Conservation (phyloP, 148 eudicot species). For the Amaranthus palmeri region DNA sequence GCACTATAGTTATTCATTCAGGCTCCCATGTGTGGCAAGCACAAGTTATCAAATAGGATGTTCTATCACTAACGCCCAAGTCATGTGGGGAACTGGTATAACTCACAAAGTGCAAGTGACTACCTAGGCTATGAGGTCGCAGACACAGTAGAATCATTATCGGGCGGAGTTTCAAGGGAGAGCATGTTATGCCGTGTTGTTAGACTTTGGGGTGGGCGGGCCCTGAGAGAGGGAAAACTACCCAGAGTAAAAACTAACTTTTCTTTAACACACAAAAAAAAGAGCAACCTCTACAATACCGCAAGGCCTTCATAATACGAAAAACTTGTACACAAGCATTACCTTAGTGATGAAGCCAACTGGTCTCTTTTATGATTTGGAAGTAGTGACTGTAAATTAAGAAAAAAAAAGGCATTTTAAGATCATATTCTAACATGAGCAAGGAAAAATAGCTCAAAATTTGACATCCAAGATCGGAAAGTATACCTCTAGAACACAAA, state of each 20-base stretch:
- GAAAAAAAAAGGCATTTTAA: constrained; percentile 4
- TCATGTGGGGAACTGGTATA: no score
- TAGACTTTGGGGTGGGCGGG: no score
- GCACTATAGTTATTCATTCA: neutral
- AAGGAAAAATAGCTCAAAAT: neutral
- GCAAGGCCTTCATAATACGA: neutral
- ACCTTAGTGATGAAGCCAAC: constrained; percentile 42
- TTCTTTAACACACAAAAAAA: neutral
- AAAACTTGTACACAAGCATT: constrained; percentile 12
- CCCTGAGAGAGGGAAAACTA: no score
- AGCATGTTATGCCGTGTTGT: no score
- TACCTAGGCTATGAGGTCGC: no score
- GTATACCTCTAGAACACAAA: constrained; percentile 89
- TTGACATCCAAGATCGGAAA: constrained; percentile 6
- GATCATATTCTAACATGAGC: constrained; percentile 4
- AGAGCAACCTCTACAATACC: neutral
- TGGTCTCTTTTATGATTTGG: constrained; percentile 22
- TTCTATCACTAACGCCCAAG: no score
- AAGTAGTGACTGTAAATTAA: constrained; percentile 44
- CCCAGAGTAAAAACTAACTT: no score
- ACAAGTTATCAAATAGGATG: neutral
- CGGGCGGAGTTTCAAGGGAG: no score
- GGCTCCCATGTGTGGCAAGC: constrained; percentile 1
- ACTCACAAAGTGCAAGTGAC: no score
- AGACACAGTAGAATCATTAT: no score